Evolutionary conservation across 2,329 filamentous ascomycete genomes (phyloP), one percentile per base, ranked within the genome.

Genomic region (Trichoderma aggressivum): DNA sequence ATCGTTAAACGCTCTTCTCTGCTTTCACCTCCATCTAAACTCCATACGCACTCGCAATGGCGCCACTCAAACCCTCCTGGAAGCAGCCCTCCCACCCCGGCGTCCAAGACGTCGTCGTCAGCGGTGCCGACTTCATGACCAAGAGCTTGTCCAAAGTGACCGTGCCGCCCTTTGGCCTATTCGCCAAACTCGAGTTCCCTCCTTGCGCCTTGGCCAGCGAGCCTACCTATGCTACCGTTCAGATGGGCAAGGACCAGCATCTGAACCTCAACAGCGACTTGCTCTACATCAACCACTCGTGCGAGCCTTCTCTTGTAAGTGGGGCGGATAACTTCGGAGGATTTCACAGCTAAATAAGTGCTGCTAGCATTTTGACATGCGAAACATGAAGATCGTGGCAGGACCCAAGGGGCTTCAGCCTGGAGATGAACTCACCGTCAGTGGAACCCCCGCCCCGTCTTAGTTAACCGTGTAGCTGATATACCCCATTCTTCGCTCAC

Each of bases 211-310:
- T 82, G n/a, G 86, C 86, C 64, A 79, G 82, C 3, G 83, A 85
- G 73, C 83, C 88, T 3, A 90, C 87, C 12, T 91, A 91, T 75
- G 87, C 89, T 34, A 90, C 89, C 2, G 88, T 91, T 30, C 89
- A 91, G 80, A 86, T 86, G 72, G 87, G 84, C 72, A 81, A 81
- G 68, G 79, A 87, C 74, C 81, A 81, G 70, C 89, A 91, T 78
- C 80, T 91, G 75, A 86, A 88, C 75, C 82, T 91, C 56, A 91
- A 91, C 81, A 90, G 87, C 75, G 89, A 91, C 76, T 78, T 91
- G 77, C 79, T 91, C 59, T 91, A 90, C 80, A 88, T 90, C 74
- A 91, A 91, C 79, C 89, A 91, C 80, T 89, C 87, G 5, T 91
- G 89, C 80, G 88, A 89, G 75, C 89, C 89, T 28, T 88, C 87